A percentile compares a stretch with the other conserved stretches of the same genome.
phyloP scores from a whole-genome alignment of 768 basidiomycete genomes.

The Leccinellum rugosiceps region DNA sequence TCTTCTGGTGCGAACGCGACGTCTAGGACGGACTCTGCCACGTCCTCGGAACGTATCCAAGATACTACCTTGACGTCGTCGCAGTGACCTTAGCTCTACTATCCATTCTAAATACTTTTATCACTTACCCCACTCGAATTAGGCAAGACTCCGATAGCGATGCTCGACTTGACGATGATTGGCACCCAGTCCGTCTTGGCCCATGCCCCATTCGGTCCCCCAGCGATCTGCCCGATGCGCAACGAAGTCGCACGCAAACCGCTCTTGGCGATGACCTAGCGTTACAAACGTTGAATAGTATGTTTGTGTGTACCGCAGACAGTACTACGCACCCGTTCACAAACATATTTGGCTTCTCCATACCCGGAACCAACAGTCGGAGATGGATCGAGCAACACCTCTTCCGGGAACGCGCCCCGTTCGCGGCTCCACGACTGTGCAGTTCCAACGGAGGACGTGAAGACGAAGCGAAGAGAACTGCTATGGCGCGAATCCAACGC shows the following conservation, averaged over 20 bases:
- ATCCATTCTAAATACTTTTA: not conserved
- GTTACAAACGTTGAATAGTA: not conserved
- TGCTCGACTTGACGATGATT: constrained; percentile 32
- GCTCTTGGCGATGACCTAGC: constrained; percentile 26
- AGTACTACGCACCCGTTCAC: constrained; percentile 31
- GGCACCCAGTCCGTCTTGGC: constrained; percentile 36
- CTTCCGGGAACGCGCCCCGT: constrained; percentile 26
- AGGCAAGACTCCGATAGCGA: constrained; percentile 26
- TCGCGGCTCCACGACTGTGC: constrained; percentile 24
- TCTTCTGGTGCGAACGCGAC: constrained; percentile 24
- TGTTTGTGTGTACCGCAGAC: not conserved
- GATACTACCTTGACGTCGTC: constrained; percentile 22
- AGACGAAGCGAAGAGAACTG: constrained; percentile 18
- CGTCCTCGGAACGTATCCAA: constrained; percentile 39
- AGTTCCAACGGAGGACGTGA: constrained; percentile 23
- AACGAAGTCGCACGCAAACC: constrained; percentile 24
- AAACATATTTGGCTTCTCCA: constrained; percentile 37
- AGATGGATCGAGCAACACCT: constrained; percentile 26
- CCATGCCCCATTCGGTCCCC: constrained; percentile 35
- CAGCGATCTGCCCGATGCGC: constrained; percentile 34
- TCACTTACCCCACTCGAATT: constrained; percentile 34
- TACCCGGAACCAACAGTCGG: constrained; percentile 35
- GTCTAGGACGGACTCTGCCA: constrained; percentile 32
- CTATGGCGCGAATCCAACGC: constrained; percentile 27
- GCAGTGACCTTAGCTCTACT: not conserved